Percentiles rank a stretch among this genome's conserved stretches.
These are phyloP conservation scores for Scutellaria minor DNA, from an alignment of 257 asterid genomes.

Conservation along the genomic window DNA sequence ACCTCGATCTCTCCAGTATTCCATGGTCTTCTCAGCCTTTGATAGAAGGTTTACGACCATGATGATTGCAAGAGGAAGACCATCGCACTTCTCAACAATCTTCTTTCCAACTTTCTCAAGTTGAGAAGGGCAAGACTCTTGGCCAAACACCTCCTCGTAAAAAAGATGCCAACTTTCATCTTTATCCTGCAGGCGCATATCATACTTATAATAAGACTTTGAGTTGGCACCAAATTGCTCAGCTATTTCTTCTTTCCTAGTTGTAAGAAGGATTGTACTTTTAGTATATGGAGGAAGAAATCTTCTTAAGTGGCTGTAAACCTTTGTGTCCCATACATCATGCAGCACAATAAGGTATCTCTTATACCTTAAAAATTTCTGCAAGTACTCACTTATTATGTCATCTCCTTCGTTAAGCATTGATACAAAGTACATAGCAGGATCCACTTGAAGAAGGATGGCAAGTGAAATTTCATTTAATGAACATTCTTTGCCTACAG, in stretches of 20 bases:
- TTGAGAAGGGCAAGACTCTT: conserved; percentile 10
- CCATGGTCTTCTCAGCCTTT: neutral
- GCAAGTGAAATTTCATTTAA: neutral
- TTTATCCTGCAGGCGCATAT: conserved; percentile 5
- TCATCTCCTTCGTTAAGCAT: neutral
- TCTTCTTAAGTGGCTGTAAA: neutral
- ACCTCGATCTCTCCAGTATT: conserved; percentile 11
- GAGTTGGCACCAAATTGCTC: neutral
- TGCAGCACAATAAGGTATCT: conserved; percentile 49
- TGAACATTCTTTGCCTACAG: conserved; percentile 3
- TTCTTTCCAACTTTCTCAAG: conserved; percentile 22
- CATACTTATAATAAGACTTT: neutral
- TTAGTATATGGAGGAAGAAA: conserved; percentile 30
- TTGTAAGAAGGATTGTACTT: conserved; percentile 39
- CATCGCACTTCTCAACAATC: conserved; percentile 28
- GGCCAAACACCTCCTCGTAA: conserved; percentile 19
- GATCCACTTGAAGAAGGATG: conserved; percentile 19
- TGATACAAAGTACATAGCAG: neutral
- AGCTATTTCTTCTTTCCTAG: conserved; percentile 21
- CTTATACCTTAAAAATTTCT: conserved; percentile 26
- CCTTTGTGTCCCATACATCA: conserved; percentile 43
- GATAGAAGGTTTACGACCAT: conserved; percentile 6
- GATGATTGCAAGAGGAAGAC: conserved; percentile 33
- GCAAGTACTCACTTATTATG: neutral
- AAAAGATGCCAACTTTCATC: conserved; percentile 36